Evolutionary conservation across 495 filamentous ascomycete species (phyloP).

Genomic region (Neurospora intermedia): DNA sequence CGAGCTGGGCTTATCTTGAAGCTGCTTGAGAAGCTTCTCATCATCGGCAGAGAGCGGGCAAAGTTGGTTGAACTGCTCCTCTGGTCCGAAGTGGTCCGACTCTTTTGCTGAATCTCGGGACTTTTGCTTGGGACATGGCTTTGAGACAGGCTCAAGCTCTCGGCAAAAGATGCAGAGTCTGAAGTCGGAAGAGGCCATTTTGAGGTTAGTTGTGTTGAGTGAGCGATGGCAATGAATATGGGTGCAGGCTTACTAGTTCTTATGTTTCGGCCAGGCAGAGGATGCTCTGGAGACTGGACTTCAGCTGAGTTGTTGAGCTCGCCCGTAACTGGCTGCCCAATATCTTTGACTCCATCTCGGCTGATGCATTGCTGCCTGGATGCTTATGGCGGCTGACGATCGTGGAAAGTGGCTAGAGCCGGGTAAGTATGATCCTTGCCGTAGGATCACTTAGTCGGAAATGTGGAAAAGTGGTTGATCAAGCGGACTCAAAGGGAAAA

Average conservation of each 20-base stretch:
- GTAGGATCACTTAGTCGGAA: no score
- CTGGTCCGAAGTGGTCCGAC: neutral
- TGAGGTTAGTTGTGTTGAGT: neutral
- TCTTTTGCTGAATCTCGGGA: neutral
- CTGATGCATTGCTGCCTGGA: neutral
- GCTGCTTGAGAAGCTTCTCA: neutral
- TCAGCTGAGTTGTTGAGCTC: neutral
- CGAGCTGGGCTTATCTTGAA: neutral
- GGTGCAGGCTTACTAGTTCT: neutral
- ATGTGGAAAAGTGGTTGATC: neutral
- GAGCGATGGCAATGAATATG: neutral
- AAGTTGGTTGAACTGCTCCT: neutral
- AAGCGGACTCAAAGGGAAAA: neutral
- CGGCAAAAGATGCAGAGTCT: slow-evolving; percentile 10
- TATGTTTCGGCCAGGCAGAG: neutral
- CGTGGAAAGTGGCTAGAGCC: neutral
- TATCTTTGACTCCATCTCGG: neutral
- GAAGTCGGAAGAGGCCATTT: neutral
- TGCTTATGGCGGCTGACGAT: neutral
- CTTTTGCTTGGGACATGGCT: neutral
- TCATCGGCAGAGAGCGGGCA: slow-evolving; percentile 1
- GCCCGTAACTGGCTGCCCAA: neutral
- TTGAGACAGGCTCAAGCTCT: neutral
- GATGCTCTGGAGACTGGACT: neutral
- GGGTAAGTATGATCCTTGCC: neutral